phyloP scores from a whole-genome alignment of 2,329 filamentous ascomycete genomes.

The Fusarium keratoplasticum region DNA sequence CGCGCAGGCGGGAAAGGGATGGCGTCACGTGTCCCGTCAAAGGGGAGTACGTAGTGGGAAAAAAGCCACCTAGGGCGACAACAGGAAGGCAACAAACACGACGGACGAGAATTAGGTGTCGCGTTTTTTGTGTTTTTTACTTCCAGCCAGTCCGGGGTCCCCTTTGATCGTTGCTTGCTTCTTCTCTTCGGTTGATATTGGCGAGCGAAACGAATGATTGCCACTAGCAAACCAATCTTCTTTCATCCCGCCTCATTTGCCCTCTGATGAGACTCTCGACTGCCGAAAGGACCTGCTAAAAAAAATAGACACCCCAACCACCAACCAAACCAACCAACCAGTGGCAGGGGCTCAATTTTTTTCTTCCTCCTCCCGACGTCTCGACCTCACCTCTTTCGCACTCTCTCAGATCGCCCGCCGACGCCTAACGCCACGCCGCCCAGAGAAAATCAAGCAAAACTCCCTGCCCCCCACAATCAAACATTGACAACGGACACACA shows the following conservation, averaged over 20 bases:
- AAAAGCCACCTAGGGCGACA: not conserved
- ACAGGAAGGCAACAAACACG: not conserved
- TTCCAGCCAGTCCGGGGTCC: not conserved
- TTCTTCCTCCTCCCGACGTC: not conserved
- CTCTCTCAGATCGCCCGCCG: conserved; percentile 8
- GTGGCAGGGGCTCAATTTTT: conserved; percentile 22
- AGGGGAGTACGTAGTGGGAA: not conserved
- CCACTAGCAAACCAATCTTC: not conserved
- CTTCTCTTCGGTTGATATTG: not conserved
- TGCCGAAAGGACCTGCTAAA: conserved; percentile 3
- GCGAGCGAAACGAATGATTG: not conserved
- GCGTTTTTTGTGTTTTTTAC: not conserved
- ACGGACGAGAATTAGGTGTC: not conserved
- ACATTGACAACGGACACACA: conserved; percentile 18
- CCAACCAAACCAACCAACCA: not conserved
- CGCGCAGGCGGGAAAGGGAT: not conserved
- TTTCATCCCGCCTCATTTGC: not conserved
- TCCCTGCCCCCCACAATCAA: conserved; percentile 20
- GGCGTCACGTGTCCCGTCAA: not conserved
- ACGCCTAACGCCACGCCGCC: conserved; percentile 35
- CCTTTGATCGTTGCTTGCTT: not conserved
- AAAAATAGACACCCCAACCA: not conserved
- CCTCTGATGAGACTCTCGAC: not conserved
- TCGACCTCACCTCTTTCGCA: not conserved
- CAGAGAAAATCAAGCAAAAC: conserved; percentile 21